These are phyloP conservation scores for Tylopilus subfusipes DNA, from an alignment of 768 basidiomycete species.

Conservation along the genomic window DNA sequence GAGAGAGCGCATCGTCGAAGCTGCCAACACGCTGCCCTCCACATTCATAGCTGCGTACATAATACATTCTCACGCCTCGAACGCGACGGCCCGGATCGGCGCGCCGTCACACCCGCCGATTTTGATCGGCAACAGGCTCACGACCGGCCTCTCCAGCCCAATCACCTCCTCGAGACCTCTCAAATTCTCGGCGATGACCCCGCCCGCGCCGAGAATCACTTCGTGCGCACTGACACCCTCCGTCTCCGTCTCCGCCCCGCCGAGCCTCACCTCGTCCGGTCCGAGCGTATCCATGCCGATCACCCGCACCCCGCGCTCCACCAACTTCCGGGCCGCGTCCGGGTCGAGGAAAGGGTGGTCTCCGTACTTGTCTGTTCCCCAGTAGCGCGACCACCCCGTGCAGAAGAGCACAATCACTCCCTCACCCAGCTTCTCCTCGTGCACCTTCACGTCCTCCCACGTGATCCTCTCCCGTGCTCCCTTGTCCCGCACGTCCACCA, in stretches of 20 bases:
- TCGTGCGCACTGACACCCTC: slow-evolving; percentile 42
- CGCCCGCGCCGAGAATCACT: slow-evolving; percentile 54
- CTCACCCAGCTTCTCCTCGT: slow-evolving; percentile 35
- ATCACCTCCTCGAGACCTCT: slow-evolving; percentile 47
- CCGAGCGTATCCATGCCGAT: slow-evolving; percentile 62
- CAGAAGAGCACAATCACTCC: slow-evolving; percentile 51
- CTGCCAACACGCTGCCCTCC: neutral
- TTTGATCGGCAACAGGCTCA: slow-evolving; percentile 57
- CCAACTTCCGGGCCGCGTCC: slow-evolving; percentile 46
- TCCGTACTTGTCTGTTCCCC: slow-evolving; percentile 46
- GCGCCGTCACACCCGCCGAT: slow-evolving; percentile 61
- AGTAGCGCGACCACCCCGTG: slow-evolving; percentile 63
- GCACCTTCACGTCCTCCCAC: slow-evolving; percentile 48
- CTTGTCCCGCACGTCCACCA: slow-evolving; percentile 51
- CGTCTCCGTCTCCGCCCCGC: neutral
- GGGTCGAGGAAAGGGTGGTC: slow-evolving; percentile 58
- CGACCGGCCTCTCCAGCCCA: slow-evolving; percentile 34
- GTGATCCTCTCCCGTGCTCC: slow-evolving; percentile 44
- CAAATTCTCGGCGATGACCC: slow-evolving; percentile 68
- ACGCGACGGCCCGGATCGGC: slow-evolving; percentile 61
- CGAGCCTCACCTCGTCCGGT: slow-evolving; percentile 48
- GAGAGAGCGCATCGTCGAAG: slow-evolving; percentile 16
- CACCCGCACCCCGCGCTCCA: slow-evolving; percentile 50
- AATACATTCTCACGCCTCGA: slow-evolving; percentile 20
- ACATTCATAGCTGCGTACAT: neutral